Base-by-base conservation (phyloP, 768 basidiomycete genomes). In the Lyophyllum semitale region DNA sequence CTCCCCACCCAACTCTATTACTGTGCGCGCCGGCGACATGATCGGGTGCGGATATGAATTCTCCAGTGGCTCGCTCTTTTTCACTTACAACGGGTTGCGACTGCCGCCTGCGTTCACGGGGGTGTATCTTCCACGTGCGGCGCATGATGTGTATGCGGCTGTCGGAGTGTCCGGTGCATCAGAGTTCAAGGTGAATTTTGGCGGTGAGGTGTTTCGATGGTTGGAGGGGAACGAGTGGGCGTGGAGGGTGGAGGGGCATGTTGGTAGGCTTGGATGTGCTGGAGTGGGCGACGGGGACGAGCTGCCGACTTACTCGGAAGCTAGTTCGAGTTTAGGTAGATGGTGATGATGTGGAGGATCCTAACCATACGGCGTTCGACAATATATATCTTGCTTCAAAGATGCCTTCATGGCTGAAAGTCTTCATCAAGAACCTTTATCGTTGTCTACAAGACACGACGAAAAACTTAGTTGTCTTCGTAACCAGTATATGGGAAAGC, bases 11-110 rank as follows among this genome's bases (percentile, higher is more conserved):
- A 55, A 33, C 40, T 66, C 72, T 23, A 63, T 57, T 23, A 68
- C 58, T 48, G 71, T 82, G 47, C 62, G 49, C 1, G 61, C 75
- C 8, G 83, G 81, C 1, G 83, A 86, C 66, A 80, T 72, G 8
- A 61, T 88, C 26, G 87, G 88, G 2, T 86, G 84, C 49, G 88
- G 85, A 2, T 87, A 85, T 67, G 80, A 82, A 58, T 87, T 84
- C 54, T 63, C 68, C 22, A 68, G 73, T 0, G 81, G 79, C 0
- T 64, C 70, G 18, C 57, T 88, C 8, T 89, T 89, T 73, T 89
- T 76, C 73, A 89, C 87, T 1, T 78, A 81, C 62, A 87, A 88
- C 50, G 87, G 86, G 13, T 48, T 63, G 18, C 80, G 81, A 3
- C 76, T 87, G 1, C 78, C 79, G 0, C 64, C 73, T 29, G 87